Percentiles rank a stretch among this genome's conserved stretches.
Evolutionary conservation across 2,329 filamentous ascomycete genomes (phyloP).

Genomic region (Epichloe aotearoae): DNA sequence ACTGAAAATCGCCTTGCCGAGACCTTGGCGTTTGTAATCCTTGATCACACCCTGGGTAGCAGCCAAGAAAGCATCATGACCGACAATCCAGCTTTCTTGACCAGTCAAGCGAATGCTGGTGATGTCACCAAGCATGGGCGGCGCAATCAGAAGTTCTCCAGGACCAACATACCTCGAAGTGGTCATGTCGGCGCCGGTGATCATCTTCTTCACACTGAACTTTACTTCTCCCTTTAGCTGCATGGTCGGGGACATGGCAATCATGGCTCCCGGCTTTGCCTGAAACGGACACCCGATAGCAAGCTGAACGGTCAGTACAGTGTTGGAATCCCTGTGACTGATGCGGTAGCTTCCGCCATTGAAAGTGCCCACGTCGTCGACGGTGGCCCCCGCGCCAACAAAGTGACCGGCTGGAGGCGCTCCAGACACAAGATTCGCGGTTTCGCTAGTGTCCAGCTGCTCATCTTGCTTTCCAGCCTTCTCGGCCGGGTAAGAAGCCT

Average conservation of each 20-base stretch:
- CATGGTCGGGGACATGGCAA: slow-evolving; percentile 84
- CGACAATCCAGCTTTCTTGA: slow-evolving; percentile 67
- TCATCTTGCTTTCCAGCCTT: slow-evolving; percentile 14
- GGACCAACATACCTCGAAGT: slow-evolving; percentile 77
- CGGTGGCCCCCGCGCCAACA: slow-evolving; percentile 43
- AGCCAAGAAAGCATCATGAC: slow-evolving; percentile 76
- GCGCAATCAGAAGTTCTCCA: slow-evolving; percentile 77
- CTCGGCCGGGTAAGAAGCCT: slow-evolving; percentile 15
- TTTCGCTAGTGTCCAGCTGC: slow-evolving; percentile 11
- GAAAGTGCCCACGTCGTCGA: slow-evolving; percentile 89
- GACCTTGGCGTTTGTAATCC: slow-evolving; percentile 72
- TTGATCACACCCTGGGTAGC: slow-evolving; percentile 78
- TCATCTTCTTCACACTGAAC: slow-evolving; percentile 84
- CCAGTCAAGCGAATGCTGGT: slow-evolving; percentile 64
- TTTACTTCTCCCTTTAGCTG: slow-evolving; percentile 72
- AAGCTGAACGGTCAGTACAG: slow-evolving; percentile 75
- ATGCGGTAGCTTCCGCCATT: slow-evolving; percentile 92
- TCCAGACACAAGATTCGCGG: slow-evolving; percentile 22
- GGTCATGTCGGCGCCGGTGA: slow-evolving; percentile 67
- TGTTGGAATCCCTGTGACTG: slow-evolving; percentile 83
- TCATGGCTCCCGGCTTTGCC: slow-evolving; percentile 79
- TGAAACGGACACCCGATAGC: slow-evolving; percentile 76
- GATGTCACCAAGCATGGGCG: slow-evolving; percentile 70
- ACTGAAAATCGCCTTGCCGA: slow-evolving; percentile 85
- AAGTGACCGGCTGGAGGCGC: slow-evolving; percentile 43